Evolutionary conservation across 768 basidiomycete species (phyloP).

Genomic region (Boletus bicolor): DNA sequence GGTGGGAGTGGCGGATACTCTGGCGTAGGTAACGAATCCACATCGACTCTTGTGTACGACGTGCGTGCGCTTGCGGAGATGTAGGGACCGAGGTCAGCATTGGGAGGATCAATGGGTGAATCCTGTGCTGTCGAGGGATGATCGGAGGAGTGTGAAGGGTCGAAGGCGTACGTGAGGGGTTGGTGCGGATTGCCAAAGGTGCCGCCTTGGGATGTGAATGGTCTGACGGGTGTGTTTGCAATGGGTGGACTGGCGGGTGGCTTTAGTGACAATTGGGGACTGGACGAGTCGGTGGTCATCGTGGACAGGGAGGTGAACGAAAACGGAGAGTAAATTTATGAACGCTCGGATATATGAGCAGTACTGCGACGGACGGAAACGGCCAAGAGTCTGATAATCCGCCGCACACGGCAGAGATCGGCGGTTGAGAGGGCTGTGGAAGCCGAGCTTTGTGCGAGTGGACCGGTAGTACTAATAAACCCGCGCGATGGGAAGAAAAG

Average conservation of each 20-base stretch:
- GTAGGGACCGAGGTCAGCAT: slow-evolving; percentile 18
- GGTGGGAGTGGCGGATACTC: slow-evolving; percentile 27
- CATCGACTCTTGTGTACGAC: slow-evolving; percentile 51
- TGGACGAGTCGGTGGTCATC: neutral
- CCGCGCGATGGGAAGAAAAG: neutral
- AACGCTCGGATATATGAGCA: neutral
- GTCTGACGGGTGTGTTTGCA: slow-evolving; percentile 27
- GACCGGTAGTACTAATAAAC: neutral
- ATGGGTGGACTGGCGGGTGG: slow-evolving; percentile 19
- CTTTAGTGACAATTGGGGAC: neutral
- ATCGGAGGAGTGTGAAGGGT: slow-evolving; percentile 3
- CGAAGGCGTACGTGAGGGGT: slow-evolving; percentile 7
- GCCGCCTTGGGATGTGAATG: slow-evolving; percentile 29
- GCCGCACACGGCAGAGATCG: neutral
- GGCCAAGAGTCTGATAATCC: neutral
- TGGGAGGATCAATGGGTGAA: slow-evolving; percentile 3
- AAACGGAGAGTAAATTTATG: neutral
- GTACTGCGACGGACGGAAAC: neutral
- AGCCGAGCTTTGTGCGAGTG: neutral
- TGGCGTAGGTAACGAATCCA: slow-evolving; percentile 24
- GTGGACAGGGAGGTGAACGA: neutral
- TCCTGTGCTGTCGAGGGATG: slow-evolving; percentile 20
- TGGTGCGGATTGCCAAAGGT: slow-evolving; percentile 7
- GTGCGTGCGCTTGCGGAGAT: slow-evolving; percentile 48
- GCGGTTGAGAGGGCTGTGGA: neutral